These are phyloP conservation scores for Peronospora belbahrii DNA, from an alignment of 352 stramenopile species.

Conservation along the genomic window DNA sequence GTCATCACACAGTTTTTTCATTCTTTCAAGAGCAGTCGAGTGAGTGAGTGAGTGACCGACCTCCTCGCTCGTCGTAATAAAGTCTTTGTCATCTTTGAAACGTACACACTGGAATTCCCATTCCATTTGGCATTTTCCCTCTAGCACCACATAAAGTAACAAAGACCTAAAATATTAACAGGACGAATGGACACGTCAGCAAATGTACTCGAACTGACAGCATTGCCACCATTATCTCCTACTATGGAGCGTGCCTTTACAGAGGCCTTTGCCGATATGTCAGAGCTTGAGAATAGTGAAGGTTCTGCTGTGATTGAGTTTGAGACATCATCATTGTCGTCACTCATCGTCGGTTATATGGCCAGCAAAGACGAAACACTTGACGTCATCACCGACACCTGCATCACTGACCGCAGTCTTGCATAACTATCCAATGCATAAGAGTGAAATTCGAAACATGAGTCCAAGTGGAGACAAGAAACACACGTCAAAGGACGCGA, in stretches of 20 bases:
- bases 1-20: too few species aligned
- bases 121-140: conserved; percentile 27
- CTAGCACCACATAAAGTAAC: conserved; percentile 31
- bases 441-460: conserved; percentile 19
- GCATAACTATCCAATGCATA: conserved; percentile 33
- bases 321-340: conserved; percentile 7
- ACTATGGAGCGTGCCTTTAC: conserved; percentile 29
- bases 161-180: too few species aligned
- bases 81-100: too few species aligned
- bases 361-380: background rate
- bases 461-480: conserved; percentile 23
- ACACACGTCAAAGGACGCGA: conserved; percentile 9
- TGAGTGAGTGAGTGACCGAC: too few species aligned
- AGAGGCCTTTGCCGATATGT: conserved; percentile 27
- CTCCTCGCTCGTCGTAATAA: too few species aligned
- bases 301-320: conserved; percentile 11
- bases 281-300: conserved; percentile 16
- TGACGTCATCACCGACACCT: conserved; percentile 4
- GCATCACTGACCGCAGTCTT: conserved; percentile 27
- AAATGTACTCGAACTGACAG: conserved; percentile 18
- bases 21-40: too few species aligned
- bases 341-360: too few species aligned
- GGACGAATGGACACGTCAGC: conserved; percentile 3
- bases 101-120: background rate
- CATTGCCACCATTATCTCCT: conserved; percentile 24